phyloP scores from a whole-genome alignment of 495 filamentous ascomycete genomes.

The Penicillium parvum region DNA sequence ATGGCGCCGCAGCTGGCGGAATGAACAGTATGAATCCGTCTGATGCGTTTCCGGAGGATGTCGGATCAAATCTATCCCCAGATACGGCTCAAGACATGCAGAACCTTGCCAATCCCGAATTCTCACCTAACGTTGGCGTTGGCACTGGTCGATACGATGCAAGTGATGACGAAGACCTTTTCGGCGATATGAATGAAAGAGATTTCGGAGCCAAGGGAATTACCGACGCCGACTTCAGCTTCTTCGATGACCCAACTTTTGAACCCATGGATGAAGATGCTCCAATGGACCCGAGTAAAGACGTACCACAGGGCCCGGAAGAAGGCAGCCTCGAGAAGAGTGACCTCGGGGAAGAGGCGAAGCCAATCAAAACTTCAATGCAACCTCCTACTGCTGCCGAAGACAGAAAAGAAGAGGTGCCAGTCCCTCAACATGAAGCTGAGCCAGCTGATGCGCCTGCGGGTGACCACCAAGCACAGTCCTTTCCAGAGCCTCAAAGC shows the following conservation, averaged over 20 bases:
- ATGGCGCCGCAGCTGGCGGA: slow-evolving; percentile 53
- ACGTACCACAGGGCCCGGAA: slow-evolving; percentile 10
- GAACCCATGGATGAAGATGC: slow-evolving; percentile 25
- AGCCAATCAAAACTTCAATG: background rate
- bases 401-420: background rate
- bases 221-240: slow-evolving; percentile 85
- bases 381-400: too few species aligned
- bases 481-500: slow-evolving; percentile 18
- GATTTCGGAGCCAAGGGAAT: slow-evolving; percentile 79
- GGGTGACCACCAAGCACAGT: slow-evolving; percentile 1
- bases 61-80: slow-evolving; percentile 17
- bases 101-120: slow-evolving; percentile 16
- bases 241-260: slow-evolving; percentile 68
- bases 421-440: background rate
- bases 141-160: slow-evolving; percentile 45
- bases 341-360: background rate
- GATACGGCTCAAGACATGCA: slow-evolving; percentile 17
- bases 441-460: slow-evolving; percentile 7
- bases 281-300: slow-evolving; percentile 8
- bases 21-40: slow-evolving; percentile 18
- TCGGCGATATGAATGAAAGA: slow-evolving; percentile 66
- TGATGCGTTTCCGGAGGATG: slow-evolving; percentile 32
- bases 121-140: slow-evolving; percentile 26
- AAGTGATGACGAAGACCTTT: slow-evolving; percentile 58
- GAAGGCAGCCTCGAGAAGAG: slow-evolving; percentile 7